These are phyloP conservation scores for Aureobasidium musti DNA, from an alignment of 2,329 filamentous ascomycete genomes.

Conservation along the genomic window DNA sequence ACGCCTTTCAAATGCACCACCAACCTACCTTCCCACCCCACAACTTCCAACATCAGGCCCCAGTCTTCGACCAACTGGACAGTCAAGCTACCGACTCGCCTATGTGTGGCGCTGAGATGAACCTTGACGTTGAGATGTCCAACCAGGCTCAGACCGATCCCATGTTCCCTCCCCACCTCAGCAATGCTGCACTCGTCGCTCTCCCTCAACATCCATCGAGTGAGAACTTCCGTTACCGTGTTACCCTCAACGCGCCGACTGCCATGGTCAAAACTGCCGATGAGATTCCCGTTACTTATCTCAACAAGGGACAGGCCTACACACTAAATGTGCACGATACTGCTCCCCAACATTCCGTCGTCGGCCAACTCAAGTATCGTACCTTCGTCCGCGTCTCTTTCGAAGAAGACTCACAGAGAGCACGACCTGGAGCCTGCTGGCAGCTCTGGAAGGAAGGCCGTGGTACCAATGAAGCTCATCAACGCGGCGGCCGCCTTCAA, in stretches of 20 bases:
- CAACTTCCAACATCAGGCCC: slow-evolving; percentile 77
- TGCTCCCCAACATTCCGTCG: slow-evolving; percentile 59
- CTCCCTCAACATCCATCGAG: slow-evolving; percentile 44
- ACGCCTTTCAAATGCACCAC: slow-evolving; percentile 63
- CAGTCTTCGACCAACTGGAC: slow-evolving; percentile 75
- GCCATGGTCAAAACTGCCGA: slow-evolving; percentile 90
- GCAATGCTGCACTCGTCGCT: slow-evolving; percentile 49
- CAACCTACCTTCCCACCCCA: slow-evolving; percentile 69
- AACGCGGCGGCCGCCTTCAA: slow-evolving; percentile 86
- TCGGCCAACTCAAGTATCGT: slow-evolving; percentile 70
- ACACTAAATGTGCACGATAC: slow-evolving; percentile 83
- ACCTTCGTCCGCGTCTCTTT: slow-evolving; percentile 96
- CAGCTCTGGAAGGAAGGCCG: slow-evolving; percentile 94
- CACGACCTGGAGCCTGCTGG: slow-evolving; percentile 81
- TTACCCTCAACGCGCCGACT: slow-evolving; percentile 87
- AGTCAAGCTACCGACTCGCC: slow-evolving; percentile 64
- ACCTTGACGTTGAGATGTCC: slow-evolving; percentile 61
- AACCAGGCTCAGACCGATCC: slow-evolving; percentile 60
- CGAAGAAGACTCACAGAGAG: slow-evolving; percentile 90
- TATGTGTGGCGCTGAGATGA: slow-evolving; percentile 56
- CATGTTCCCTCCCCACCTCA: slow-evolving; percentile 56
- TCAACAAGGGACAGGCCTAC: slow-evolving; percentile 97
- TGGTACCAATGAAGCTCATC: slow-evolving; percentile 93
- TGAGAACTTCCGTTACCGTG: slow-evolving; percentile 78
- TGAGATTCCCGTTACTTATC: slow-evolving; percentile 94